These are phyloP conservation scores for Tillandsia fasciculata DNA, from an alignment of 176 grass and related monocot species.

Conservation along the genomic window DNA sequence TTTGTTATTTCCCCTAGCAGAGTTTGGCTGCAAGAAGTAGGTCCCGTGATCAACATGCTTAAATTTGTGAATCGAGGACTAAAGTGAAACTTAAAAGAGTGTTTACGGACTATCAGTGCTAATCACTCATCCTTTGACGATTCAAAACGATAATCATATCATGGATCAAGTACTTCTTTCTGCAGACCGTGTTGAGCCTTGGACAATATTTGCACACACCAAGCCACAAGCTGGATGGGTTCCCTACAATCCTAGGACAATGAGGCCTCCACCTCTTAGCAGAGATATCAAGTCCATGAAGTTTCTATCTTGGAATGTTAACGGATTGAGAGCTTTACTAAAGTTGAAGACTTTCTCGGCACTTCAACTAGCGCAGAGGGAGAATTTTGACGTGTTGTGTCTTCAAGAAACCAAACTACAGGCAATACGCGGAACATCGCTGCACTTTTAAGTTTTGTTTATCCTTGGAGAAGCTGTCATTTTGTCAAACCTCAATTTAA, in stretches of 20 bases:
- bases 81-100: too few relatives aligned
- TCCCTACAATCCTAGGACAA: conserved; percentile 73
- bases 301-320: conserved; percentile 93
- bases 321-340: conserved; percentile 77
- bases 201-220: conserved; percentile 80
- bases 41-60: too few relatives aligned
- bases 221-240: conserved; percentile 71
- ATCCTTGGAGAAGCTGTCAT: neutral
- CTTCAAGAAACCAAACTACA: conserved; percentile 98
- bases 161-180: conserved; percentile 14
- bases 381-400: conserved; percentile 92
- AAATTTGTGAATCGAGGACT: too few relatives aligned
- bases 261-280: conserved; percentile 67
- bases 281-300: conserved; percentile 52
- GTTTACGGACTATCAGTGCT: too few relatives aligned
- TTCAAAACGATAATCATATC: conserved; percentile 16
- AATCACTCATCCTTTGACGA: conserved; percentile 3
- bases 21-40: too few relatives aligned
- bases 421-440: conserved; percentile 30
- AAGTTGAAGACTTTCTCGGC: conserved; percentile 65
- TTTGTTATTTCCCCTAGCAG: too few relatives aligned
- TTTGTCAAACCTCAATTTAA: too few relatives aligned
- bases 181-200: conserved; percentile 50
- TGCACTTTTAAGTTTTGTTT: neutral
- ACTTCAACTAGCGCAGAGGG: conserved; percentile 67